Conservation (phyloP, 2,329 filamentous ascomycete species). For the Waltergamsia citrina region DNA sequence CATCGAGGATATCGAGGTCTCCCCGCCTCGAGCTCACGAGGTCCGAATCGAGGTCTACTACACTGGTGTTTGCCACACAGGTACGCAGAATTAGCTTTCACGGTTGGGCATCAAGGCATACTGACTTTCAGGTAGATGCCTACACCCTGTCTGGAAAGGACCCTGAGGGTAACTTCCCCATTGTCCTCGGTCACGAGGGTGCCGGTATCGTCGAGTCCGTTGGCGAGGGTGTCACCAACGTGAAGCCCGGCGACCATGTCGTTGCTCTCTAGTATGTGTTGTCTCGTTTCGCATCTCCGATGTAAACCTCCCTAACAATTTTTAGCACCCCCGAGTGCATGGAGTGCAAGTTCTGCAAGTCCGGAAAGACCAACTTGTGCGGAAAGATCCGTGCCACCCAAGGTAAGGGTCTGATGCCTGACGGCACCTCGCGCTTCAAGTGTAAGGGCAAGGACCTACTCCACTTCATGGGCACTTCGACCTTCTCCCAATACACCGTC, state of each 20-base stretch:
- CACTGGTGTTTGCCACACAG: slow-evolving; percentile 97
- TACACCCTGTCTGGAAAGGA: slow-evolving; percentile 96
- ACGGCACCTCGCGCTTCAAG: slow-evolving; percentile 89
- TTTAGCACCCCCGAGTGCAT: slow-evolving; percentile 86
- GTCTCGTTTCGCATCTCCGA: too few relatives aligned
- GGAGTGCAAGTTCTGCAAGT: slow-evolving; percentile 99
- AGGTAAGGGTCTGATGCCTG: slow-evolving; percentile 92
- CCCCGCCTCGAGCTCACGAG: slow-evolving; percentile 80
- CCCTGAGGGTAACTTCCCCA: slow-evolving; percentile 87
- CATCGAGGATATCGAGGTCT: slow-evolving; percentile 89
- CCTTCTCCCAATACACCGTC: slow-evolving; percentile 98
- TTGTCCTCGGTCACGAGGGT: slow-evolving; percentile 83
- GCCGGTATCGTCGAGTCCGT: slow-evolving; percentile 89
- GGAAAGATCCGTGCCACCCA: slow-evolving; percentile 98
- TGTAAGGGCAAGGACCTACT: slow-evolving; percentile 91
- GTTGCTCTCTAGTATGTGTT: slow-evolving; percentile 69
- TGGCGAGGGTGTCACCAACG: slow-evolving; percentile 88
- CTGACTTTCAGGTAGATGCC: slow-evolving; percentile 49
- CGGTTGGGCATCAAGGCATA: neutral
- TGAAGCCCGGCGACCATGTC: slow-evolving; percentile 89
- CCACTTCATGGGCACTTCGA: slow-evolving; percentile 99
- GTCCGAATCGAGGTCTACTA: slow-evolving; percentile 96
- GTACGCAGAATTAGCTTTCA: slow-evolving; percentile 30
- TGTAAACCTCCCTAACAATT: neutral
- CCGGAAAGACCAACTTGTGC: slow-evolving; percentile 97